A percentile compares a stretch with the other conserved stretches of the same genome.
phyloP scores from a whole-genome alignment of 2,329 filamentous ascomycete genomes.

The Aspergillus tanneri region DNA sequence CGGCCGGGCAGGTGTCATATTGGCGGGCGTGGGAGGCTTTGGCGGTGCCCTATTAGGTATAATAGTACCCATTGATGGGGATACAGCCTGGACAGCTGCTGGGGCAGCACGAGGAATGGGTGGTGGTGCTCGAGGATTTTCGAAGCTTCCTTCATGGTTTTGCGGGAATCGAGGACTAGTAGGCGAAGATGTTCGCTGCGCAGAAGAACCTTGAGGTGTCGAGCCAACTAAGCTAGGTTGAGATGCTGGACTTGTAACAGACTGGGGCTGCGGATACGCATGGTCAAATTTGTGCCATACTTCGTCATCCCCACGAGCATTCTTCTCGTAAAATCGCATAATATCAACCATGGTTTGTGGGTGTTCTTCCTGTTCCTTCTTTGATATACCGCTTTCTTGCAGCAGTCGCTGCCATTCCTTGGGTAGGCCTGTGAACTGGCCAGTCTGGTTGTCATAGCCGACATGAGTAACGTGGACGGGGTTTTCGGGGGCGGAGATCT shows the following conservation, averaged over 20 bases:
- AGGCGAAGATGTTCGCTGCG: slow-evolving; percentile 70
- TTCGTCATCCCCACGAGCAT: slow-evolving; percentile 78
- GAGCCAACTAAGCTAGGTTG: slow-evolving; percentile 41
- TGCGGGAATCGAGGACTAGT: slow-evolving; percentile 83
- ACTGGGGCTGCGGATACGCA: slow-evolving; percentile 60
- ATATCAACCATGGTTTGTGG: slow-evolving; percentile 95
- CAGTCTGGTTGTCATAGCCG: slow-evolving; percentile 92
- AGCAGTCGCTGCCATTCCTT: slow-evolving; percentile 98
- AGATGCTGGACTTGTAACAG: slow-evolving; percentile 39
- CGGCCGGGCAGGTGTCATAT: slow-evolving; percentile 42
- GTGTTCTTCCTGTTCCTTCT: slow-evolving; percentile 93
- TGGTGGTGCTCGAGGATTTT: slow-evolving; percentile 90
- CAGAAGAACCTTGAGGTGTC: slow-evolving; percentile 53
- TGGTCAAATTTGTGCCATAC: slow-evolving; percentile 96
- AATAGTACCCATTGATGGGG: slow-evolving; percentile 52
- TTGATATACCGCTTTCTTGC: slow-evolving; percentile 91
- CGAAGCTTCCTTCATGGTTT: slow-evolving; percentile 90
- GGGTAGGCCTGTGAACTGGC: slow-evolving; percentile 92
- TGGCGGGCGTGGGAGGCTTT: slow-evolving; percentile 65
- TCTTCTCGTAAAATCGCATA: slow-evolving; percentile 95
- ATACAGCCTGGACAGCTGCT: slow-evolving; percentile 51
- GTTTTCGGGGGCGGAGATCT: slow-evolving; percentile 97
- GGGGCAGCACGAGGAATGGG: slow-evolving; percentile 66
- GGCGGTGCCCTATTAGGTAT: slow-evolving; percentile 83
- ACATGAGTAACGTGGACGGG: slow-evolving; percentile 98